phyloP scores from a whole-genome alignment of 306 rosid genomes.

The Geum urbanum region DNA sequence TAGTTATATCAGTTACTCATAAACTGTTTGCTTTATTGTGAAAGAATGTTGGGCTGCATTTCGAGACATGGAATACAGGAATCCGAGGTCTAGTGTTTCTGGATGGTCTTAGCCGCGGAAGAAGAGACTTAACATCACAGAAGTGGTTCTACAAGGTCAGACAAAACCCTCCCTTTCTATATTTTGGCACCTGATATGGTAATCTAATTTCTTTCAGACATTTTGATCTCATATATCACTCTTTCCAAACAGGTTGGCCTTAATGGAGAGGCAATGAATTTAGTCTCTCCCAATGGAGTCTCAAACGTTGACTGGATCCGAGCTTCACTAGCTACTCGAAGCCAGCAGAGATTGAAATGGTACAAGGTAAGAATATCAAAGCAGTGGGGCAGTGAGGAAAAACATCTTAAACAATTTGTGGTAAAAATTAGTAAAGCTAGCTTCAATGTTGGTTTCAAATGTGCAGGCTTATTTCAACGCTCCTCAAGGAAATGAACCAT shows the following conservation, averaged over 20 bases:
- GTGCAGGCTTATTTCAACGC: slow-evolving; percentile 78
- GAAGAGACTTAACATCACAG: slow-evolving; percentile 57
- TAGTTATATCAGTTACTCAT: slow-evolving; percentile 13
- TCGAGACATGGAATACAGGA: slow-evolving; percentile 78
- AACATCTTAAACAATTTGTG: background rate
- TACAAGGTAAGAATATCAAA: slow-evolving; percentile 49
- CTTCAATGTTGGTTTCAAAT: slow-evolving; percentile 5
- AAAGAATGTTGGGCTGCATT: slow-evolving; percentile 79
- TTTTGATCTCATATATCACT: slow-evolving; percentile 4
- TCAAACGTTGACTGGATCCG: slow-evolving; percentile 68
- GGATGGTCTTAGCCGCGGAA: slow-evolving; percentile 68
- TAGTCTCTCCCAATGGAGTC: slow-evolving; percentile 58
- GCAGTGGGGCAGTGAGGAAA: background rate
- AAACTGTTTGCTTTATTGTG: slow-evolving; percentile 9
- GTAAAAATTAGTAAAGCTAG: slow-evolving; percentile 9
- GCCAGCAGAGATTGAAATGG: slow-evolving; percentile 74
- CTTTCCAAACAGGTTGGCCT: slow-evolving; percentile 64
- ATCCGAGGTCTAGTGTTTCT: slow-evolving; percentile 72
- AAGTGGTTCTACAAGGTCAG: slow-evolving; percentile 91
- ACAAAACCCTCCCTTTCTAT: background rate
- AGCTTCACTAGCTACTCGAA: slow-evolving; percentile 44
- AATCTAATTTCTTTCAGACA: background rate
- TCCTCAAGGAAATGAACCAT: slow-evolving; percentile 63
- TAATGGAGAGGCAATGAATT: slow-evolving; percentile 74
- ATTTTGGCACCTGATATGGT: background rate